Base-by-base conservation (phyloP, 495 filamentous ascomycete genomes). In the Penicillium cataractarum region DNA sequence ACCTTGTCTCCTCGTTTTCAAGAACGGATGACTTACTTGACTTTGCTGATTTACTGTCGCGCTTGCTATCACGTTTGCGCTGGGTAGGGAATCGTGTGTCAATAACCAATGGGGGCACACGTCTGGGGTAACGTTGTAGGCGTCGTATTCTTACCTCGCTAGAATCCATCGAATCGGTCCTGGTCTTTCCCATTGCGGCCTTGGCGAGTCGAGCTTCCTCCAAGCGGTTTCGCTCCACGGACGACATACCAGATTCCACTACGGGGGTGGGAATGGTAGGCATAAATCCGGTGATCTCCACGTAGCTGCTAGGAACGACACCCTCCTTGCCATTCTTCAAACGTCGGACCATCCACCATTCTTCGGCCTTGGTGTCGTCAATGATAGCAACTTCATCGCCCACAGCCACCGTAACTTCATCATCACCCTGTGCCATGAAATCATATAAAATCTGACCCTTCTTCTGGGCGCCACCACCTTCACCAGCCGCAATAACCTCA, bases 221-320 rank as follows among this genome's bases (percentile, higher is more conserved):
- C 52, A 89, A 64, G 39, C 92, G 82, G 71, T 97, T 97, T 76
- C 90, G 89, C 64, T 93, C 90, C 49, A 93, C 86, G 2, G 79
- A 82, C n/a, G 90, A 92, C 65, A 82, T 78, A 21, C 86, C 91
- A 12, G 89, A 84, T 62, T 89, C 89, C 58, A 89, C 67, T 24
- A 85, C 86, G 4, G 80, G 31, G n/a, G 51, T 61, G 2, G 79
- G 75, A 37, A 80, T 78, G 21, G 78, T 66, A 24, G 80, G 61
- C 22, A 88, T 75, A 3, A 83, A 83, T 42, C 89, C 91, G 12
- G 83, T 90, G 31, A 96, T 80, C 73, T 99, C 95, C 54, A 98
- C 88, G 74, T 97, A 99, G 75, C 90, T 96, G 78, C 92, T 93
- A 5, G 95, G 95, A n/a, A 99, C 93, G 12, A 98, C 95, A n/a